These are phyloP conservation scores for Daldinia eschscholtzii DNA, from an alignment of 2,329 filamentous ascomycete species.

Conservation along the genomic window DNA sequence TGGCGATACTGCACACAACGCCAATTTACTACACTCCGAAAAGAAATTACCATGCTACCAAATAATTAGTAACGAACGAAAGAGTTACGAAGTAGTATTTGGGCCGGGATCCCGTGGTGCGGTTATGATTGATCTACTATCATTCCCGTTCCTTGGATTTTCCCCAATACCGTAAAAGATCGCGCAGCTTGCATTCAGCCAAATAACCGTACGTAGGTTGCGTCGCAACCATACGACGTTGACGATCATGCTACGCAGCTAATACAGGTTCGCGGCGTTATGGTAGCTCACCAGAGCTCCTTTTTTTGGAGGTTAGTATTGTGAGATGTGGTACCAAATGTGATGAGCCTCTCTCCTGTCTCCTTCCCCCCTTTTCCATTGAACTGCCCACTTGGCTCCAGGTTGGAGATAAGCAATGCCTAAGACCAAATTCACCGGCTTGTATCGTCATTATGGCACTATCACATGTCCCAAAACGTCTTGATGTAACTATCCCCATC, in stretches of 20 bases:
- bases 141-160: slow-evolving; percentile 15
- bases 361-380: slow-evolving; percentile 14
- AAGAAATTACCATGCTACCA: slow-evolving; percentile 1
- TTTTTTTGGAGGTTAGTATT: slow-evolving; percentile 25
- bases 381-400: not conserved
- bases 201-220: slow-evolving; percentile 26
- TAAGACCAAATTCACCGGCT: not conserved
- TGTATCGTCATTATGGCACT: slow-evolving; percentile 21
- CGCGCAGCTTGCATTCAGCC: slow-evolving; percentile 36
- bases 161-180: slow-evolving; percentile 38
- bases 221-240: slow-evolving; percentile 32
- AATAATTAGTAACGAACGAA: not conserved
- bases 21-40: not conserved
- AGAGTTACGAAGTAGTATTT: slow-evolving; percentile 9
- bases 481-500: slow-evolving; percentile 13
- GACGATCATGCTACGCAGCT: slow-evolving; percentile 11
- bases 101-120: slow-evolving; percentile 9
- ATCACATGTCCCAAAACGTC: slow-evolving; percentile 15
- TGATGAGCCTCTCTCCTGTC: slow-evolving; percentile 9
- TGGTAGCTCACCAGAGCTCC: slow-evolving; percentile 5
- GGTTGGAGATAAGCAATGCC: slow-evolving; percentile 15
- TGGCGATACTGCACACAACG: slow-evolving; percentile 23
- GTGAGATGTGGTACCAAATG: slow-evolving; percentile 25
- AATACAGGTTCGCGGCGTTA: slow-evolving; percentile 4
- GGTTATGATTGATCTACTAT: slow-evolving; percentile 14